Conservation (phyloP, 148 eudicot species). For the Pharnaceum exiguum region DNA sequence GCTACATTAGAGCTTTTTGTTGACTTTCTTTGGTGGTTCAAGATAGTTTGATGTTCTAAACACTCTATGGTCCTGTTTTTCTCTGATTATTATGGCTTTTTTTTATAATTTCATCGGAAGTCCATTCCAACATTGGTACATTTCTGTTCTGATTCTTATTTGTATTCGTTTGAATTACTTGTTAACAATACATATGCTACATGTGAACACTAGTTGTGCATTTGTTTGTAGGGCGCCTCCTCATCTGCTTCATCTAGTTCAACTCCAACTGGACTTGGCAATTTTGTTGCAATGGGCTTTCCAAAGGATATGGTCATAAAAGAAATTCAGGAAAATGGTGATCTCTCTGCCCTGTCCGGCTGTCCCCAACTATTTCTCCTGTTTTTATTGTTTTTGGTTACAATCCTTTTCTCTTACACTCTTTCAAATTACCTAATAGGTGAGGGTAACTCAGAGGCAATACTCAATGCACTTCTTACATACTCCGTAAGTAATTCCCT, state of each 20-base stretch:
- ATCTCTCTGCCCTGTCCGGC: too few species aligned
- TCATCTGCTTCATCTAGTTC: conserved; percentile 3
- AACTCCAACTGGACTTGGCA: neutral
- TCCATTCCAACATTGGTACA: too few species aligned
- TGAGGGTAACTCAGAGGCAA: conserved; percentile 13
- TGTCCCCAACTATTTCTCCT: neutral
- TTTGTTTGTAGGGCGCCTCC: conserved; percentile 7
- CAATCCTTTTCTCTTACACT: too few species aligned
- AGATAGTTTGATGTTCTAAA: too few species aligned
- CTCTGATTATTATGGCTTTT: too few species aligned
- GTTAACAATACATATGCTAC: too few species aligned
- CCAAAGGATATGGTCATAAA: neutral
- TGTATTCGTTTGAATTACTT: too few species aligned
- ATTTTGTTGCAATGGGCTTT: conserved; percentile 22
- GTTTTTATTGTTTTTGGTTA: neutral
- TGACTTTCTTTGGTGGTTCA: too few species aligned
- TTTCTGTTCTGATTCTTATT: neutral
- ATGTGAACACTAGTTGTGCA: too few species aligned
- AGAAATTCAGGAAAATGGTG: conserved; percentile 22
- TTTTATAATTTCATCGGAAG: too few species aligned
- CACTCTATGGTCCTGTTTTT: too few species aligned
- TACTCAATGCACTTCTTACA: conserved; percentile 14
- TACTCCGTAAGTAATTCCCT: conserved; percentile 5
- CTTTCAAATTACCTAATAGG: neutral
- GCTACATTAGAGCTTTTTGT: neutral